Evolutionary conservation across 2,329 filamentous ascomycete genomes (phyloP), one percentile per base, ranked within the genome.

Genomic region (Graphilbum sp.): DNA sequence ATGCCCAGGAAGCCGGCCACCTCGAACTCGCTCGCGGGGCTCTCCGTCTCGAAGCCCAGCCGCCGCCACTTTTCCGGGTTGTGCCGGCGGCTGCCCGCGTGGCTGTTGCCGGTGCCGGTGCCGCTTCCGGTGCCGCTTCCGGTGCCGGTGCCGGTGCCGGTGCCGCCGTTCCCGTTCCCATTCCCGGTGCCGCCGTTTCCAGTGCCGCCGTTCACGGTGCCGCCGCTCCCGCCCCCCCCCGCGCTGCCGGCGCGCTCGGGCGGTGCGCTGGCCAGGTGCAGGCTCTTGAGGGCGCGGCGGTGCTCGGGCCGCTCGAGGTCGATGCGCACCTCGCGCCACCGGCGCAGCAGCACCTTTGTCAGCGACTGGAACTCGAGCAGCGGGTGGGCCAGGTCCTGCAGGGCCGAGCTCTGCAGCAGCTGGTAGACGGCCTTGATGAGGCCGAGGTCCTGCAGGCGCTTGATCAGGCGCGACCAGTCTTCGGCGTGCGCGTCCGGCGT

Each of bases 401-500:
- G 65, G 2, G 86, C 79, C 21, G 85, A 88, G 50, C 87, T 87
- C 60, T 94, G 87, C 86, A 96, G 95, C 40, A 98, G 71, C 46
- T 75, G 74, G 56, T 86, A 95, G 13, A 94, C 88, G 10, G 85
- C 83, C 56, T 85, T 84, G 46, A 96, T 93, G 30, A 96, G 74
- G 1, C 88, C 90, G 23, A 96, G 61, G 58, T 96, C 88, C 56
- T 96, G 90, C 47, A 98, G 59, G 46, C 78, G 71, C 62, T 94
- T 94, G 57, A 98, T 87, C 51, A 96, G 92, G 50, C 83, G 90
- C 35, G 86, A 83, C 87, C 90, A 96, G 50, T 96, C 88, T 43
- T 83, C 76, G 15, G 57, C 60, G 2, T 58, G 34, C 3, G 41
- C 19, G 6, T 36, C 34, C 6, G 36, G 34, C n/a, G n/a, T n/a